A percentile compares a stretch with the other conserved stretches of the same genome.
These are phyloP conservation scores for Plectosphaerella plurivora DNA, from an alignment of 2,329 filamentous ascomycete genomes.

Conservation along the genomic window DNA sequence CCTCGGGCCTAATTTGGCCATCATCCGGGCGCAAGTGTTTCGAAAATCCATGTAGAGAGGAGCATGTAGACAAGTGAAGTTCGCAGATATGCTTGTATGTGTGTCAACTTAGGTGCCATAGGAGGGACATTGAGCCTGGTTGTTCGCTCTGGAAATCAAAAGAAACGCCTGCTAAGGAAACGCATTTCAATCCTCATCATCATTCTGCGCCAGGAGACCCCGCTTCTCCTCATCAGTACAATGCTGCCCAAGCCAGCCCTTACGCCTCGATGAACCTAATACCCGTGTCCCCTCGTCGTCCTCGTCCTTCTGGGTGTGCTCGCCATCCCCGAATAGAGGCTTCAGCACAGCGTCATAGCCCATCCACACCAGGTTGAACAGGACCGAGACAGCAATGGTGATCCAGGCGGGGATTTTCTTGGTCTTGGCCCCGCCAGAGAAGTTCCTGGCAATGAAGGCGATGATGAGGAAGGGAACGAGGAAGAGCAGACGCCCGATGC, in stretches of 20 bases:
- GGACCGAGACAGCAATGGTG: constrained; percentile 46
- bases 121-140: no score
- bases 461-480: constrained; percentile 51
- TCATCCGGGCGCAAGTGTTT: no score
- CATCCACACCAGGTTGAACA: constrained; percentile 41
- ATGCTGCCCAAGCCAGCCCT: neutral
- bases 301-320: constrained; percentile 47
- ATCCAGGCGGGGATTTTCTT: constrained; percentile 70
- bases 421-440: constrained; percentile 47
- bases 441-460: constrained; percentile 26
- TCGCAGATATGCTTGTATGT: no score
- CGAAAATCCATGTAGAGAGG: no score
- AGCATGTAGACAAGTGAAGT: no score
- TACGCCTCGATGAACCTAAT: neutral
- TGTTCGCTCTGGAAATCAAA: no score
- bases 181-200: no score
- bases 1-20: no score
- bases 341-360: constrained; percentile 44
- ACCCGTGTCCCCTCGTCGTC: constrained; percentile 9
- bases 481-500: constrained; percentile 62
- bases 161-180: no score
- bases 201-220: neutral
- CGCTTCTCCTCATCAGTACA: neutral
- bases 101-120: no score
- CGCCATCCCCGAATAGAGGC: constrained; percentile 77